Evolutionary conservation across 306 rosid genomes (phyloP).

Genomic region (Carpinus fangiana): DNA sequence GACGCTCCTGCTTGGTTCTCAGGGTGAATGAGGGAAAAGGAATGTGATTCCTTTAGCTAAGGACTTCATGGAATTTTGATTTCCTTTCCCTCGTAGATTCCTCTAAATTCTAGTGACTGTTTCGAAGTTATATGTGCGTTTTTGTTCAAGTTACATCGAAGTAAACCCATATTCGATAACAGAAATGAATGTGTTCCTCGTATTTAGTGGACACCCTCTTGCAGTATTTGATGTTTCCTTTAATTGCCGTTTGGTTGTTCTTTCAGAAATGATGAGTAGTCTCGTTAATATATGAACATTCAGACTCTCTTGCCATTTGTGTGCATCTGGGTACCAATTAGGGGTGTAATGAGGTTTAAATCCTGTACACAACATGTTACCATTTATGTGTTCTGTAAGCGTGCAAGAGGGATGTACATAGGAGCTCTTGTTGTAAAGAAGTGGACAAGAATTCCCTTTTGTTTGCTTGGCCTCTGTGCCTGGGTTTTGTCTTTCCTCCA

Average conservation of each 20-base stretch:
- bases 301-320: background rate
- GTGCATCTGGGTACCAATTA: background rate
- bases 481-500: background rate
- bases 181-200: background rate
- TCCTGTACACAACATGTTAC: background rate
- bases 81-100: background rate
- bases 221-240: background rate
- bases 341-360: background rate
- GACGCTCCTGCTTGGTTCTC: background rate
- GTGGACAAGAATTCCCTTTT: background rate
- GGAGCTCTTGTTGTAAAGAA: background rate
- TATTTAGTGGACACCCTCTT: background rate
- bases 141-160: background rate
- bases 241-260: background rate
- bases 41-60: background rate
- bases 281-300: background rate
- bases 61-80: background rate
- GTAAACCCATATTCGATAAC: background rate
- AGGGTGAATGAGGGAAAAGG: constrained; percentile 1
- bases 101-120: background rate
- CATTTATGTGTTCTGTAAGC: background rate
- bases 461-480: background rate
- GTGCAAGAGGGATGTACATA: background rate
- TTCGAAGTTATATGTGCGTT: background rate
- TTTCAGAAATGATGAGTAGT: background rate